These are phyloP conservation scores for Fusarium sp. DNA, from an alignment of 2,329 filamentous ascomycete species.

Conservation along the genomic window DNA sequence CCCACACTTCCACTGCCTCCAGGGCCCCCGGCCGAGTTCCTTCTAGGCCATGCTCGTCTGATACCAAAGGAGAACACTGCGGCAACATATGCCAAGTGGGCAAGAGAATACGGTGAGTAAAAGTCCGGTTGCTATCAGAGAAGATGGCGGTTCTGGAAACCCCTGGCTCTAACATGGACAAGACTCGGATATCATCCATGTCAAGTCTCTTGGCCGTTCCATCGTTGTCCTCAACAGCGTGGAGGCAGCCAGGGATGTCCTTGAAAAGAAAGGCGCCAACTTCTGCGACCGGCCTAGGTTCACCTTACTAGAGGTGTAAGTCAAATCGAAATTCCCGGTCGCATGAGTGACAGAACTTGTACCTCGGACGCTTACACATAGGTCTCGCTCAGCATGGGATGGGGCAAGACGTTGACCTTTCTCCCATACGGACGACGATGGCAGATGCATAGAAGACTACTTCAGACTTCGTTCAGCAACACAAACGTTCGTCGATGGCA, in stretches of 20 bases:
- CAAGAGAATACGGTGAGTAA: conserved; percentile 44
- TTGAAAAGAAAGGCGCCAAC: conserved; percentile 58
- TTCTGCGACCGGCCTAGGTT: conserved; percentile 60
- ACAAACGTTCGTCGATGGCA: conserved; percentile 49
- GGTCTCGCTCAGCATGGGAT: conserved; percentile 53
- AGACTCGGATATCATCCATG: conserved; percentile 50
- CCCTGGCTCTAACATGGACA: neutral
- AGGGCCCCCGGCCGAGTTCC: conserved; percentile 45
- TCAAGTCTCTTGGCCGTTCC: conserved; percentile 47
- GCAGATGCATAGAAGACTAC: conserved; percentile 56
- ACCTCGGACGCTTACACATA: neutral
- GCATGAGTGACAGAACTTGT: neutral
- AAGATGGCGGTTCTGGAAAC: neutral
- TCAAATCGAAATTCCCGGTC: neutral
- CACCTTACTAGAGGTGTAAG: conserved; percentile 52
- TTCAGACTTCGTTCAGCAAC: conserved; percentile 58
- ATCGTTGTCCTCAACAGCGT: conserved; percentile 47
- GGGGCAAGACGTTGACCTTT: conserved; percentile 61
- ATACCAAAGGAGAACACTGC: conserved; percentile 46
- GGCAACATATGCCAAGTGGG: conserved; percentile 43
- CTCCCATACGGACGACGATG: conserved; percentile 57
- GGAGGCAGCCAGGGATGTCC: conserved; percentile 54
- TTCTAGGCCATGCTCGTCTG: conserved; percentile 45
- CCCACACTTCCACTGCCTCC: conserved; percentile 40
- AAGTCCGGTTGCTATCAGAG: no score